These are phyloP conservation scores for Macrophomina tecta DNA, from an alignment of 2,329 filamentous ascomycete species.

Conservation along the genomic window DNA sequence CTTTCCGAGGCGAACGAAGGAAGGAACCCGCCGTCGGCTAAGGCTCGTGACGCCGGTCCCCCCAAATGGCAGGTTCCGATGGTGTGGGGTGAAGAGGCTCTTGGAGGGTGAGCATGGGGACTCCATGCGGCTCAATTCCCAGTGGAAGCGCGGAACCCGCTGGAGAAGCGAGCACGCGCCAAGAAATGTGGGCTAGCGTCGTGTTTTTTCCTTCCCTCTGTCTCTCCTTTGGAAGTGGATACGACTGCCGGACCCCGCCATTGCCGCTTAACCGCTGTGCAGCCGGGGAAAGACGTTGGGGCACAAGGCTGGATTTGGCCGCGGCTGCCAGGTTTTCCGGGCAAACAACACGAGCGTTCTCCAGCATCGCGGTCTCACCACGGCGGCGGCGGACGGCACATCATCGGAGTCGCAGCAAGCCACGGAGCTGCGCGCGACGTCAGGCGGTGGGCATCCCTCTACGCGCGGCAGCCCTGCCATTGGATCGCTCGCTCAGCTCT, in stretches of 20 bases:
- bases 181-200: neutral
- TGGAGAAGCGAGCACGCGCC: neutral
- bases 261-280: neutral
- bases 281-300: neutral
- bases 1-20: neutral
- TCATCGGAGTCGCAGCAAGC: slow-evolving; percentile 7
- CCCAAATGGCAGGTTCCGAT: slow-evolving; percentile 3
- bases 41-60: neutral
- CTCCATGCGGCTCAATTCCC: slow-evolving; percentile 9
- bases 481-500: neutral
- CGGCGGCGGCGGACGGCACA: neutral
- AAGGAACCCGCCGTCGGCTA: neutral
- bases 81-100: neutral
- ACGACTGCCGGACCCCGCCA: neutral
- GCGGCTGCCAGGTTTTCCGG: neutral
- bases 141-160: neutral
- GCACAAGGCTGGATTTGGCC: neutral
- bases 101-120: slow-evolving; percentile 1
- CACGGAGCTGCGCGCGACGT: slow-evolving; percentile 10
- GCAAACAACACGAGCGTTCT: neutral
- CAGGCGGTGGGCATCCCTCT: neutral
- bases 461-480: neutral
- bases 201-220: neutral
- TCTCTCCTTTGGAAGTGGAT: neutral
- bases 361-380: neutral